Base-by-base conservation (phyloP, 495 filamentous ascomycete species). In the Annulohypoxylon nitens region DNA sequence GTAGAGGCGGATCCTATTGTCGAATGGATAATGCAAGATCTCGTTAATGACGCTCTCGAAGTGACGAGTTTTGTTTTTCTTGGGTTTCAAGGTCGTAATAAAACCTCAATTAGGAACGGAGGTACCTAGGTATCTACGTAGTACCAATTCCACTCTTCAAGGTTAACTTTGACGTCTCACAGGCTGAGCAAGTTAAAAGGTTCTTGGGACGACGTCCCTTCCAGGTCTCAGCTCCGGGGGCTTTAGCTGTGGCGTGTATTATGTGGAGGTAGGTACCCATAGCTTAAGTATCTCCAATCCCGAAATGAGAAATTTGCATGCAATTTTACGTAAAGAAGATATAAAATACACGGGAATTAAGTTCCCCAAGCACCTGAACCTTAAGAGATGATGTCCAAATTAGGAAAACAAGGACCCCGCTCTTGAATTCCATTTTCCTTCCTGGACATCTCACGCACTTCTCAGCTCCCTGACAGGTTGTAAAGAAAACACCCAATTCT, bases 51-150 rank as follows among this genome's bases (percentile, higher is more conserved):
- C 10, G 45, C 11, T 70, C 23, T 67, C 51, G 23, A 70, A 67
- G 50, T 45, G 57, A 62, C 50, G 60, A 50, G 3, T 30, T 30
- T 25, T 41, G 47, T 60, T 61, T 8, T 70, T 70, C 66, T 70
- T 70, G 51, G 67, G 72, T 47, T 47, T 16, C 18, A 20, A 20
- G 62, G 72, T 75, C 26, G 72, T 70, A 75, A 54, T 33, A 59
- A 37, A 30, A 64, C 25, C 64, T 59, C 8, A 69, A 62, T 65
- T 63, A 47, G 71, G 71, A 70, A 70, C 71, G 67, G 66, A 74
- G 54, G 61, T 10, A 39, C 55, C 23, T 43, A 36, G 23, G 50
- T 54, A 43, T 14, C 39, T 7, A 39, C 34, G 34, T 41, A 41
- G 14, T 5, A 53, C 48, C 36, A 41, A 59, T 25, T 9, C 36